phyloP scores from a whole-genome alignment of 2,329 filamentous ascomycete genomes.

The Fusarium pseudonygamai region DNA sequence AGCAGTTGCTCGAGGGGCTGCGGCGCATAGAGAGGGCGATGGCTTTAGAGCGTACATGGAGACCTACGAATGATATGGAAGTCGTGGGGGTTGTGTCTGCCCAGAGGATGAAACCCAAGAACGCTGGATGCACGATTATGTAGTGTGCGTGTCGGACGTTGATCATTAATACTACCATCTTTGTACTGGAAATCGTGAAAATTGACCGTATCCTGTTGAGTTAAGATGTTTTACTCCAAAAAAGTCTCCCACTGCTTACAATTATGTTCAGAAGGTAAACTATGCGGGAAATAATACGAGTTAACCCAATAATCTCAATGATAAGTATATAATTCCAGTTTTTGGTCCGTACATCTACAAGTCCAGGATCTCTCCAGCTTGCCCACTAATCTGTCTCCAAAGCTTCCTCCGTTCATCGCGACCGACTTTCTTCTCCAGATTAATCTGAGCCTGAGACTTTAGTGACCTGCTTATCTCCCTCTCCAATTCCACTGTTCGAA shows the following conservation, averaged over 20 bases:
- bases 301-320: neutral
- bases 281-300: neutral
- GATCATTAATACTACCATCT: neutral
- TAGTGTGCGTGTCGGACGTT: neutral
- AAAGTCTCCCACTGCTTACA: too few species aligned
- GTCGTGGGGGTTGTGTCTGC: neutral
- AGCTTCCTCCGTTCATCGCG: neutral
- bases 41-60: neutral
- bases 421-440: neutral
- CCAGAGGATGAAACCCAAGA: neutral
- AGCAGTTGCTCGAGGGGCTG: neutral
- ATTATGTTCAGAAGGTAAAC: too few species aligned
- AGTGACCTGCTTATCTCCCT: neutral
- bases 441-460: neutral
- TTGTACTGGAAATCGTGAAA: neutral
- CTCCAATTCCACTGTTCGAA: neutral
- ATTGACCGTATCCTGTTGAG: neutral
- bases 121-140: neutral
- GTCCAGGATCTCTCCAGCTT: neutral
- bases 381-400: neutral
- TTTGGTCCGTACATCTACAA: neutral
- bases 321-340: too few species aligned
- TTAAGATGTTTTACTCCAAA: neutral
- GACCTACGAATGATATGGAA: neutral
- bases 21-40: neutral